Percentiles rank a stretch among this genome's conserved stretches.
Evolutionary conservation across 805 yeast species (phyloP).

Genomic region (Hanseniaspora hatyaiensis): DNA sequence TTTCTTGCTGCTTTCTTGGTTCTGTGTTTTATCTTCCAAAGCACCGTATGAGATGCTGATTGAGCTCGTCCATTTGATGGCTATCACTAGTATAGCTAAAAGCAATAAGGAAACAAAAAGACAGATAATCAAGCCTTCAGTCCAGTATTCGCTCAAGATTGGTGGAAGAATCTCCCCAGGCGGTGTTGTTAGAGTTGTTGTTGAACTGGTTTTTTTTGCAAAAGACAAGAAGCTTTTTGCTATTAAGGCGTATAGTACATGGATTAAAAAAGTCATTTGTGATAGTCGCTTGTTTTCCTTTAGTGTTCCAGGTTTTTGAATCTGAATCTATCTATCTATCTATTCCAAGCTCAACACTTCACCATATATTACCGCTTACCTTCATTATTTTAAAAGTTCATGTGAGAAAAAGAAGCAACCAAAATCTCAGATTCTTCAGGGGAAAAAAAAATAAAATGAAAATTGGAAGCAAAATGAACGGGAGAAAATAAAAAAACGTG

Average conservation of each 20-base stretch:
- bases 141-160: slow-evolving; percentile 27
- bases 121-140: slow-evolving; percentile 62
- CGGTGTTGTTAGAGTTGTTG: neutral
- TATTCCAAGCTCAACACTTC: neutral
- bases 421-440: too few species aligned
- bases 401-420: neutral
- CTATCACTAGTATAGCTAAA: slow-evolving; percentile 44
- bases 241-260: neutral
- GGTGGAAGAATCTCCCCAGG: neutral
- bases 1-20: slow-evolving; percentile 26
- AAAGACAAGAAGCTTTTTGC: neutral
- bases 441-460: neutral
- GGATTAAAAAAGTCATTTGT: neutral
- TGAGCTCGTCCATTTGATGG: slow-evolving; percentile 59
- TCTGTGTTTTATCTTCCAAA: slow-evolving; percentile 45
- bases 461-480: neutral
- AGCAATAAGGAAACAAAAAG: slow-evolving; percentile 54
- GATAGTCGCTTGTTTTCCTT: neutral
- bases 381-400: neutral
- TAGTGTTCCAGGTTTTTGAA: neutral
- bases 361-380: neutral
- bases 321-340: neutral
- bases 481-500: neutral
- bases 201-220: neutral
- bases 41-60: slow-evolving; percentile 72